Base-by-base conservation (phyloP, 2,329 filamentous ascomycete genomes). In the Didymella sp. region DNA sequence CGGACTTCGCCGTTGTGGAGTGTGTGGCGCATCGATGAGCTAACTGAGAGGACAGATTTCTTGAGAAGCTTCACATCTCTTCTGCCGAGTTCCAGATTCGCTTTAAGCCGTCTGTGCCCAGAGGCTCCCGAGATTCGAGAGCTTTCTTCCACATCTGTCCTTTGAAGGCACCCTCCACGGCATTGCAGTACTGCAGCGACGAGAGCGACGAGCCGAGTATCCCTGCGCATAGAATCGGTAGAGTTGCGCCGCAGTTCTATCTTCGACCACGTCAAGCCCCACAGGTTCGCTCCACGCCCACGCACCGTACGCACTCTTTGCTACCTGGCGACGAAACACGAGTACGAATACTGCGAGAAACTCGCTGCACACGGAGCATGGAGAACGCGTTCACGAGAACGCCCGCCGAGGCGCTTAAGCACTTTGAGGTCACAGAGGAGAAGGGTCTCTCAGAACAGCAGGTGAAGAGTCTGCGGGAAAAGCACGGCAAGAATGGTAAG, bases 401-500 rank as follows among this genome's bases (percentile, higher is more conserved):
- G 60, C 75, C 80, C 47, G 73, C 75, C 44, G 80, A 85, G 64
- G 79, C 79, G 68, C 78, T 86, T 61, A 74, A 77, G 60, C 75
- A 83, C 61, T 85, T 86, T 69, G 66, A 78, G 61, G 82, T 85
- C 51, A 73, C 77, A 21, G 81, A 85, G 72, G 66, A 76, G 43
- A 71, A 75, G 48, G 84, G 84, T 57, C 71, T 86, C 22, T 81
- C 81, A 31, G 77, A 78, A 52, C 69, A 76, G 46, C 81, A 84
- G 68, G 82, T 84, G 9, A 50, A 73, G 43, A 71, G 76, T 55
- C 74, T 76, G 56, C 76, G 79, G 63, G 63, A 79, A 60, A 81
- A 80, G 67, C 75, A 84, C 75, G 84, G 84, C 58, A 79, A 76
- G 46, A 86, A 86, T 75, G 81, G 83, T 85, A 73, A 68, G 68